Base-by-base conservation (phyloP, 345 rosid species). In the Eucalyptus erythrocorys region DNA sequence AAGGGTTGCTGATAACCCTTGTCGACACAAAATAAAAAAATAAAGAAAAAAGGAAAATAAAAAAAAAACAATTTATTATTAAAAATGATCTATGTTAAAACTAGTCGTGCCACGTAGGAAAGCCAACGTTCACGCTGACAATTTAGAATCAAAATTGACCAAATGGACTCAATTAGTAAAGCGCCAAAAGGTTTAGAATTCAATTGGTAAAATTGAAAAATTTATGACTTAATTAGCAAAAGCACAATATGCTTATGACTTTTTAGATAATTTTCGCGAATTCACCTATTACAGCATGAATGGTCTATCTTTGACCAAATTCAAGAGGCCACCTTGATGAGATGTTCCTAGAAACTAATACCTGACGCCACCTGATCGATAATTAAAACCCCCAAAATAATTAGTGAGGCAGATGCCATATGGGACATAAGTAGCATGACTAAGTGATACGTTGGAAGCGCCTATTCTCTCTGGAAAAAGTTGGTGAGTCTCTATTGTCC, bases 41-140 rank as follows among this genome's bases (percentile, higher is more conserved):
- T 1, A 42, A 42, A 48, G 3, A 50, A 50, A 50, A 50, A 51
- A 17, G 4, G 22, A 51, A 51, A 51, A 17, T 17, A 9, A 51
- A 50, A 50, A 50, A 3, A 6, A 50, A 50, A 50, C n/a, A 19
- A 17, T 50, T 17, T 7, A 3, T 51, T 51, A 3, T 51, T 19
- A 51, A 51, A 51, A 51, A 19, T 19, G 19, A 0, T 3, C 4
- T 0, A 51, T 51, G 5, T 51, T 1, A 19, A 19, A 4, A 51
- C 0, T 51, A 51, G 8, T 51, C 1, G 0, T 21, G 0, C 21
- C 26, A 8, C 21, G 5, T 21, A 51, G 22, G 21, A 51, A 0
- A 26, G 57, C 22, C 21, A 51, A 0, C 21, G 21, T 19, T 51
- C 10, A 19, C 57, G 15, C 0, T 51, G 8, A 7, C 5, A 19